Percentiles rank a stretch among this genome's conserved stretches.
Evolutionary conservation across 192 early-diverging fungal species (phyloP).

Genomic region (Coemansia sp.): DNA sequence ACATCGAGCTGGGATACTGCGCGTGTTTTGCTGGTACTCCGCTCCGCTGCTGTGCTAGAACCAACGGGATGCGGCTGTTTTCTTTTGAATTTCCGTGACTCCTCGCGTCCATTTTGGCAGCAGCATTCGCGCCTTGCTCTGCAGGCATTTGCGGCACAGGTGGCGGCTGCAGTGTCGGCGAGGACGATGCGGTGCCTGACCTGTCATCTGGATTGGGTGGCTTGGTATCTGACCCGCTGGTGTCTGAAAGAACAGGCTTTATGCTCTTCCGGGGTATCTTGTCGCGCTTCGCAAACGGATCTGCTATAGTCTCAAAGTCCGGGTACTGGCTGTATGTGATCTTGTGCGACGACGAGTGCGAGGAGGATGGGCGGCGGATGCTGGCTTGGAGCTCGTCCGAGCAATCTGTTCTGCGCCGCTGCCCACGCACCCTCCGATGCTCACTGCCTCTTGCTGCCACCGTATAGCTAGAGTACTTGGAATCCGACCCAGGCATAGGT

Average conservation of each 20-base stretch:
- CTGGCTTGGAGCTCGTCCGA: slow-evolving; percentile 17
- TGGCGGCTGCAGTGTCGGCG: not conserved
- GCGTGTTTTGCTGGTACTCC: not conserved
- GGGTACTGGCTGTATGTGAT: slow-evolving; percentile 53
- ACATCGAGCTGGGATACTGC: not conserved
- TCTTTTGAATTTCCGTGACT: not conserved
- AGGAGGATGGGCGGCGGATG: slow-evolving; percentile 30
- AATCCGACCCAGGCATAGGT: slow-evolving; percentile 21
- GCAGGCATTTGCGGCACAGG: not conserved
- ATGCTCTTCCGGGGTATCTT: slow-evolving; percentile 51
- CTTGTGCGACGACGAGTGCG: slow-evolving; percentile 37
- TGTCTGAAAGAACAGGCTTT: slow-evolving; percentile 5
- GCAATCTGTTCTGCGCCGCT: slow-evolving; percentile 45
- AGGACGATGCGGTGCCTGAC: slow-evolving; percentile 5
- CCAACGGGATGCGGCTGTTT: not conserved
- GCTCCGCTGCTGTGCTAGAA: not conserved
- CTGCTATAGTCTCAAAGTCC: slow-evolving; percentile 51
- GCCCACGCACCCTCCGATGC: slow-evolving; percentile 19
- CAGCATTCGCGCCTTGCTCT: not conserved
- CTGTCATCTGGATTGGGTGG: slow-evolving; percentile 3
- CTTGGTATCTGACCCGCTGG: not conserved
- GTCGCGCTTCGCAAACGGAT: slow-evolving; percentile 58
- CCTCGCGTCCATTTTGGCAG: not conserved
- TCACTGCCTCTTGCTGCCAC: slow-evolving; percentile 17
- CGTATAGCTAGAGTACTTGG: slow-evolving; percentile 20